Evolutionary conservation across 164 flowering plant genomes (phyloP), one percentile per base, ranked within the genome.

Genomic region (Amborella trichopoda): DNA sequence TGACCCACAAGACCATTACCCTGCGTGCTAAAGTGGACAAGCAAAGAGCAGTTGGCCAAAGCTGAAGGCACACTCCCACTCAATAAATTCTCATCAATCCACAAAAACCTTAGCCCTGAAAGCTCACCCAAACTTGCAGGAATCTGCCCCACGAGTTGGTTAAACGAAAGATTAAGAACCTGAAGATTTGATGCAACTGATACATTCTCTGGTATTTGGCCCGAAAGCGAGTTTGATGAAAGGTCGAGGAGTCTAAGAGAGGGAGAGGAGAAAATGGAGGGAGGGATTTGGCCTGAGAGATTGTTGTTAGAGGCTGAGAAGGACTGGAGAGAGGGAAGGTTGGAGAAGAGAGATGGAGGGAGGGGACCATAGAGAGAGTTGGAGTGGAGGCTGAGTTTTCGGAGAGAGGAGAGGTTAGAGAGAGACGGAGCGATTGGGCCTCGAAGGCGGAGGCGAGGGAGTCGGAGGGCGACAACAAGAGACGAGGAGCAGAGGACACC

Each of bases 51-150:
- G 62, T 89, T 85, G 2, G 78, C 69, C 1, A 90, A 49, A 8
- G 86, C 88, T 2, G 95, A 77, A 18, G 94, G 97, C 17, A 90
- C 21, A 4, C 95, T 70, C 10, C 97, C 95, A 41, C 66, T 60
- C 22, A 89, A 40, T 6, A 50, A 30, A 50, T 89, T 89, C 49
- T 59, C 60, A 43, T 78, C 95, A 3, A 89, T 62, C 85, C 81
- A 76, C 2, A 89, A 55, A 42, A 77, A 77, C 67, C 77, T 54
- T 0, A 89, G 69, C 54, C 59, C 18, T 44, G 68, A 81, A 8
- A 85, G 64, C 44, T 43, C 53, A 2, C 97, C 95, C n/a, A 85
- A 45, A 14, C 61, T 51, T 39, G 79, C 74, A 46, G 94, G 94
- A 55, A 89, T 56, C 54, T 54, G 58, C 6, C 95, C 88, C 53